Percentiles rank a stretch among this genome's conserved stretches.
Evolutionary conservation across 2,329 filamentous ascomycete genomes (phyloP).

Genomic region (Microsporum ferrugineum): DNA sequence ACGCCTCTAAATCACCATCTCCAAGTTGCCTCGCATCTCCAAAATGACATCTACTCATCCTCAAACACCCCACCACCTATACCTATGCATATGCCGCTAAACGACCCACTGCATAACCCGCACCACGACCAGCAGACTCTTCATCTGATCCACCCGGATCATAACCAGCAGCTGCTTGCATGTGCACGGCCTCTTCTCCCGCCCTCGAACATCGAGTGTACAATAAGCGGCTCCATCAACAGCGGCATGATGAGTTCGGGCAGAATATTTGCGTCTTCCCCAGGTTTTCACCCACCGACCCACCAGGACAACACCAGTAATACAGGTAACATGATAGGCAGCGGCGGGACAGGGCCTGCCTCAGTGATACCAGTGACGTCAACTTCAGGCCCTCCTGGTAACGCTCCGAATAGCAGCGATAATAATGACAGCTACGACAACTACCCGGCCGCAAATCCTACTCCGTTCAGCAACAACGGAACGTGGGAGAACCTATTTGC

Average conservation of each 20-base stretch:
- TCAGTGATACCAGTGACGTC: background rate
- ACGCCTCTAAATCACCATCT: background rate
- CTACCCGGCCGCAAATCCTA: background rate
- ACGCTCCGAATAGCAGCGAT: background rate
- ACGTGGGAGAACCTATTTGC: slow-evolving; percentile 17
- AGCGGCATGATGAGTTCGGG: background rate
- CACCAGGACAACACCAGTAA: background rate
- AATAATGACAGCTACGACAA: background rate
- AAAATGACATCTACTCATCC: background rate
- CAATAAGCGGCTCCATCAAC: slow-evolving; percentile 1
- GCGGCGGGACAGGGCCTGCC: background rate
- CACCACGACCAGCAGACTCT: background rate
- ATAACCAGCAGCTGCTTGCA: background rate
- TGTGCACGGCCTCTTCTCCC: slow-evolving; percentile 1
- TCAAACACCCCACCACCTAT: slow-evolving; percentile 1
- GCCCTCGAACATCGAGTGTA: background rate
- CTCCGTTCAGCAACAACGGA: slow-evolving; percentile 11
- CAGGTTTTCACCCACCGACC: background rate
- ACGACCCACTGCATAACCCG: background rate
- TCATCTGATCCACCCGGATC: background rate
- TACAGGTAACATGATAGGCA: background rate
- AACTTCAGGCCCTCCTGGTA: background rate
- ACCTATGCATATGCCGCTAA: slow-evolving; percentile 3
- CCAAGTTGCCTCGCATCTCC: background rate
- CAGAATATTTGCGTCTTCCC: background rate